Percentiles rank a stretch among this genome's conserved stretches.
phyloP scores from a whole-genome alignment of 768 basidiomycete genomes.

The Phylloporus arenicola region DNA sequence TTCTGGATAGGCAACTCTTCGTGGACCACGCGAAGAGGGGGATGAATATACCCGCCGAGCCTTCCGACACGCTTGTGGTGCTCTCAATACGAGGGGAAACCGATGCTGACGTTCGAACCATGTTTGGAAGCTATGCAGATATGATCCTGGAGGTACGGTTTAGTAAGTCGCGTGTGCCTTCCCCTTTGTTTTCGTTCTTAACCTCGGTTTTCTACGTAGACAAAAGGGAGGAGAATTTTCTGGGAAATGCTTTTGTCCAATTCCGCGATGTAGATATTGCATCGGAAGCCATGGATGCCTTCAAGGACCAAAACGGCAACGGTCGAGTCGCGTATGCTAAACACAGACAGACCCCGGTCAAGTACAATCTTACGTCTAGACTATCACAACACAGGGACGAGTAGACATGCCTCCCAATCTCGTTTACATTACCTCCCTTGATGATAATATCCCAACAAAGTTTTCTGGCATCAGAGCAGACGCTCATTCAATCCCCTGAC shows the following conservation, averaged over 20 bases:
- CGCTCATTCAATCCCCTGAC: neutral
- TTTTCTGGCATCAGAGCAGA: neutral
- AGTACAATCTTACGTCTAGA: slow-evolving; percentile 17
- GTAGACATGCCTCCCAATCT: neutral
- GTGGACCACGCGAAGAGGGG: slow-evolving; percentile 35
- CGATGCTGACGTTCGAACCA: slow-evolving; percentile 22
- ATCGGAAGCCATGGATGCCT: slow-evolving; percentile 40
- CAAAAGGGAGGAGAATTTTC: slow-evolving; percentile 28
- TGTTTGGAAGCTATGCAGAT: slow-evolving; percentile 20
- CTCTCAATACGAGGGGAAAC: slow-evolving; percentile 18
- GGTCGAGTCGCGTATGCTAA: slow-evolving; percentile 15
- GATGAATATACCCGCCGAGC: slow-evolving; percentile 7
- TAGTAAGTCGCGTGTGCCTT: slow-evolving; percentile 11
- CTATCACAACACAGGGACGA: slow-evolving; percentile 8
- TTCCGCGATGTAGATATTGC: slow-evolving; percentile 45
- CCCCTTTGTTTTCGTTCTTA: neutral
- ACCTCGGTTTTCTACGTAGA: slow-evolving; percentile 26
- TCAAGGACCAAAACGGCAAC: slow-evolving; percentile 25
- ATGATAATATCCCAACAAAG: neutral
- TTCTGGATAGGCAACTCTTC: slow-evolving; percentile 42
- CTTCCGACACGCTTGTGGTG: slow-evolving; percentile 31
- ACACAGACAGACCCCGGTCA: slow-evolving; percentile 7
- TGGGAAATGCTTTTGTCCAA: slow-evolving; percentile 47
- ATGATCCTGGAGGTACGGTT: slow-evolving; percentile 28
- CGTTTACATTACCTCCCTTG: neutral